These are phyloP conservation scores for Sporisorium graminicola DNA, from an alignment of 1,284 basidiomycete genomes.

Conservation along the genomic window DNA sequence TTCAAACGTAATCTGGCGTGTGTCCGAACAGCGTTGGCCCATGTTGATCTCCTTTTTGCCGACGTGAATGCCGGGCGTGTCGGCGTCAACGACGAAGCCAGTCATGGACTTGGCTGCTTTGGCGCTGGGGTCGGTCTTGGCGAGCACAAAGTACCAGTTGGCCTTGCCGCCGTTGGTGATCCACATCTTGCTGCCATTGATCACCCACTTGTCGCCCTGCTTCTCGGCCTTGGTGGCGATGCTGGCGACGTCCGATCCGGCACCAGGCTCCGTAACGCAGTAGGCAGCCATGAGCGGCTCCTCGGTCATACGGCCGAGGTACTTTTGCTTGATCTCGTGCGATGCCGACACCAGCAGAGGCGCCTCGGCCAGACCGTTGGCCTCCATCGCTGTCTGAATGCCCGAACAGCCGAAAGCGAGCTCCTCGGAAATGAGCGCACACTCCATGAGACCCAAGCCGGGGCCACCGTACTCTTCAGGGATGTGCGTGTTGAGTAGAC, in stretches of 20 bases:
- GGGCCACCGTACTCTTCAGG: slow-evolving; percentile 73
- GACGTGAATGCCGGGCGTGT: slow-evolving; percentile 71
- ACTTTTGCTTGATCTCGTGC: slow-evolving; percentile 73
- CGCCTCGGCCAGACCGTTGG: slow-evolving; percentile 74
- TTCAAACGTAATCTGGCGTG: slow-evolving; percentile 74
- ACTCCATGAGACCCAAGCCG: slow-evolving; percentile 72
- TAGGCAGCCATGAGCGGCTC: slow-evolving; percentile 75
- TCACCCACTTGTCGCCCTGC: slow-evolving; percentile 73
- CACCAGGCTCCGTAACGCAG: slow-evolving; percentile 74
- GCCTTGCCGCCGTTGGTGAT: slow-evolving; percentile 73
- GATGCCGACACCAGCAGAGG: slow-evolving; percentile 73
- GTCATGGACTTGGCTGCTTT: slow-evolving; percentile 73
- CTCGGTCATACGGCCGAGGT: slow-evolving; percentile 75
- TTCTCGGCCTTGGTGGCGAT: slow-evolving; percentile 71
- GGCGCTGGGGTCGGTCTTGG: slow-evolving; percentile 72
- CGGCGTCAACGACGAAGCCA: slow-evolving; percentile 74
- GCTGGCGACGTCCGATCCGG: slow-evolving; percentile 74
- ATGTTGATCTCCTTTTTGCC: slow-evolving; percentile 75
- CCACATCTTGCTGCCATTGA: slow-evolving; percentile 74
- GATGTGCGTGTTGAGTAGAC: slow-evolving; percentile 67
- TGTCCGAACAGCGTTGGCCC: slow-evolving; percentile 75
- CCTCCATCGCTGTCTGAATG: slow-evolving; percentile 73
- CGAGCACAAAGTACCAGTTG: slow-evolving; percentile 75
- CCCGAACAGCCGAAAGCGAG: slow-evolving; percentile 74
- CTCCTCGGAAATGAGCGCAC: slow-evolving; percentile 72